phyloP scores from a whole-genome alignment of 257 asterid species.

The Anisodus tanguticus region DNA sequence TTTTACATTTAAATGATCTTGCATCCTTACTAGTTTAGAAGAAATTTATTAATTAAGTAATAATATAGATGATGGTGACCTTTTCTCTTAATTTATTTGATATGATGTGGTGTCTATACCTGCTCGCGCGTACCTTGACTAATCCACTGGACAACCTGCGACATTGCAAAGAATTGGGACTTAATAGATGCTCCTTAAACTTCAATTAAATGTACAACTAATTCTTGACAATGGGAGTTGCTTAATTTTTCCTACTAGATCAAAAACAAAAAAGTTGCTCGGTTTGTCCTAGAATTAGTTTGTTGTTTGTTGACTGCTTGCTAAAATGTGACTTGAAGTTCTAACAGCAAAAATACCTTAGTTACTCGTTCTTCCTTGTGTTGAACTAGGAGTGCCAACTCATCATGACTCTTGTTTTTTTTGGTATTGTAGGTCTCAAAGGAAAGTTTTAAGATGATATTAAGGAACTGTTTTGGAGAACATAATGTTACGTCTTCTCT shows the following conservation, averaged over 20 bases:
- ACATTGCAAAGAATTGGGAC: background rate
- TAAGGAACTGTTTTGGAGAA: constrained; percentile 33
- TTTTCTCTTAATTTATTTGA: background rate
- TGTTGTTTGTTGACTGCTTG: background rate
- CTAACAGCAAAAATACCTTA: background rate
- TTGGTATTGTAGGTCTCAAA: constrained; percentile 38
- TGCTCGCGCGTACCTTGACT: background rate
- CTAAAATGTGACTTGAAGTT: constrained; percentile 6
- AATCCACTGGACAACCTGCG: background rate
- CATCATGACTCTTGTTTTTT: constrained; percentile 8
- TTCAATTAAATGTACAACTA: constrained; percentile 8
- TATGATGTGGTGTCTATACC: background rate
- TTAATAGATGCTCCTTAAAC: background rate
- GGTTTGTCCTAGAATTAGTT: background rate
- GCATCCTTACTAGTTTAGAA: background rate
- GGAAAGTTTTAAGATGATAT: constrained; percentile 25
- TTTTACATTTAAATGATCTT: background rate
- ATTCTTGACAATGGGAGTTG: background rate
- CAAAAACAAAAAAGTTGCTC: no score
- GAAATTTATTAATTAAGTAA: background rate
- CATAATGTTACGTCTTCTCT: constrained; percentile 22
- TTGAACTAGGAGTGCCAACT: constrained; percentile 25
- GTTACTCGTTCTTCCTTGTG: background rate
- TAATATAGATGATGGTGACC: background rate
- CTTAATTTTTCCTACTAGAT: background rate